Conservation (phyloP, 2,329 filamentous ascomycete genomes). For the Aspergillus puulaauensis region DNA sequence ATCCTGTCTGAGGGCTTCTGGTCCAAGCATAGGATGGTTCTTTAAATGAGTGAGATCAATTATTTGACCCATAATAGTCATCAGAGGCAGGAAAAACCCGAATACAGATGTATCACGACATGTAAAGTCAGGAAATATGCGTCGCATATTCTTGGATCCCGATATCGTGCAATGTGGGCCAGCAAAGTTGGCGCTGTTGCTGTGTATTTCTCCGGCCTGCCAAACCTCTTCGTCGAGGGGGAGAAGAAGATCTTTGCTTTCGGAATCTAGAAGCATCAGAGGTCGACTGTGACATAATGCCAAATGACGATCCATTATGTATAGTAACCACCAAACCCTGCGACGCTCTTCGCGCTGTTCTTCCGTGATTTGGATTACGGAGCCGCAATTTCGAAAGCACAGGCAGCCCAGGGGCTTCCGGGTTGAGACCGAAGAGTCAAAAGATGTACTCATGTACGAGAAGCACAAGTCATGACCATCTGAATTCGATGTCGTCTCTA, state of each 20-base stretch:
- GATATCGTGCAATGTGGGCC: slow-evolving; percentile 36
- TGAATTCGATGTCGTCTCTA: slow-evolving; percentile 43
- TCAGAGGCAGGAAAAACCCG: slow-evolving; percentile 85
- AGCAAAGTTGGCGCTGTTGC: slow-evolving; percentile 43
- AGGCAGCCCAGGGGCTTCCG: slow-evolving; percentile 35
- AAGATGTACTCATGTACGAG: slow-evolving; percentile 36
- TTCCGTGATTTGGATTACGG: slow-evolving; percentile 55
- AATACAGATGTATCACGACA: slow-evolving; percentile 87
- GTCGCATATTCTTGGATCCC: slow-evolving; percentile 45
- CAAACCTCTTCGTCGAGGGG: slow-evolving; percentile 86
- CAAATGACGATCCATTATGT: slow-evolving; percentile 85
- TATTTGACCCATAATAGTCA: slow-evolving; percentile 89
- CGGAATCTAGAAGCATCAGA: slow-evolving; percentile 79
- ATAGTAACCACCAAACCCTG: slow-evolving; percentile 90
- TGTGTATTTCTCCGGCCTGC: slow-evolving; percentile 78
- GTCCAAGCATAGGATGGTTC: slow-evolving; percentile 82
- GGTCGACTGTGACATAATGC: slow-evolving; percentile 90
- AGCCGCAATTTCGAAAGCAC: slow-evolving; percentile 26
- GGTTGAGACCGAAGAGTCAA: slow-evolving; percentile 39
- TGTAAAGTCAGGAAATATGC: slow-evolving; percentile 72
- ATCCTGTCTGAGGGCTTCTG: slow-evolving; percentile 67
- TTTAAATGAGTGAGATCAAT: slow-evolving; percentile 85
- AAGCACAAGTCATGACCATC: slow-evolving; percentile 30
- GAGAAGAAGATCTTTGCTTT: slow-evolving; percentile 79
- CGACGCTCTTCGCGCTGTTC: slow-evolving; percentile 87